Evolutionary conservation across 495 filamentous ascomycete species (phyloP).

Genomic region (Viridothelium virens): DNA sequence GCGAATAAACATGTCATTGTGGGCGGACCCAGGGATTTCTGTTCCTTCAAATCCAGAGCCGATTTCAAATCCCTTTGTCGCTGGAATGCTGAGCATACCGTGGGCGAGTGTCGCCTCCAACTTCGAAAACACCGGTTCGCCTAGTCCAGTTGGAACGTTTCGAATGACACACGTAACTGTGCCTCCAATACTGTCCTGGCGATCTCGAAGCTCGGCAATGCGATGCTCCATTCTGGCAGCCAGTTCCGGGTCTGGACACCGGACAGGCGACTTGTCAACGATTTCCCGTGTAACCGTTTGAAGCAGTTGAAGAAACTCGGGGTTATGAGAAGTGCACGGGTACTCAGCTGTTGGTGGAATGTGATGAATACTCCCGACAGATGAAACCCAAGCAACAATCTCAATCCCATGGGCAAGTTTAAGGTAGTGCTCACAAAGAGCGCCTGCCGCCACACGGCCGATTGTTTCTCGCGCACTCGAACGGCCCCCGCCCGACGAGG

Average conservation of each 20-base stretch:
- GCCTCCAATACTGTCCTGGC: constrained; percentile 86
- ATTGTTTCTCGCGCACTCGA: constrained; percentile 94
- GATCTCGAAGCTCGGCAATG: constrained; percentile 74
- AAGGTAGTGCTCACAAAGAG: constrained; percentile 92
- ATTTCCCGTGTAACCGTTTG: constrained; percentile 64
- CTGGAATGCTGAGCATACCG: constrained; percentile 95
- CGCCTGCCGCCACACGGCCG: constrained; percentile 86
- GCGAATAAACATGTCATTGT: constrained; percentile 85
- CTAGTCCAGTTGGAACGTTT: constrained; percentile 78
- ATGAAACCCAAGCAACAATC: constrained; percentile 85
- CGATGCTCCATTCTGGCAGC: constrained; percentile 66
- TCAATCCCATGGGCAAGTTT: constrained; percentile 71
- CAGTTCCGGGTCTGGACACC: constrained; percentile 66
- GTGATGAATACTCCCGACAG: constrained; percentile 74
- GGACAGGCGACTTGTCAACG: constrained; percentile 79
- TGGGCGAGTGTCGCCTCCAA: constrained; percentile 89
- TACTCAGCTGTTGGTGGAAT: constrained; percentile 72
- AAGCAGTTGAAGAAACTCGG: constrained; percentile 70
- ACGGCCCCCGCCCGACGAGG: constrained; percentile 83
- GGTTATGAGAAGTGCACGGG: constrained; percentile 70
- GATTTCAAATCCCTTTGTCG: constrained; percentile 95
- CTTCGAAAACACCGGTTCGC: constrained; percentile 95
- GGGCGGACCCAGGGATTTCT: constrained; percentile 77
- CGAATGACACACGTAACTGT: constrained; percentile 94
- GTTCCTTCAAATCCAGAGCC: constrained; percentile 89